A percentile compares a stretch with the other conserved stretches of the same genome.
Conservation (phyloP, 495 filamentous ascomycete genomes). For the Xylaria grammica region DNA sequence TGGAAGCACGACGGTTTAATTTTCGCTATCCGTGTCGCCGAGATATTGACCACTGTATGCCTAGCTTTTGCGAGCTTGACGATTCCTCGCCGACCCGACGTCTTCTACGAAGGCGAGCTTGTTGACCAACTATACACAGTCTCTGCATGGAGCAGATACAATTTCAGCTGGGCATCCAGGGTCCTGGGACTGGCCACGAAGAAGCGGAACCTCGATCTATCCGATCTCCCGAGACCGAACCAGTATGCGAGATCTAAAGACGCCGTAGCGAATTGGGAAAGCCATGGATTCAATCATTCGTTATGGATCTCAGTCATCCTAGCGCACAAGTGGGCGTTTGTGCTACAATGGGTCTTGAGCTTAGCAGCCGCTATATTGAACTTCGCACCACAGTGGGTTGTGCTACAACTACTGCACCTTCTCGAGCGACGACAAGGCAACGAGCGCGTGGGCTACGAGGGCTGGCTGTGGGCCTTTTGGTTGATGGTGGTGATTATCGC, state of each 20-base stretch:
- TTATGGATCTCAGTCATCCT: slow-evolving; percentile 67
- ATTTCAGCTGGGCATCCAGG: slow-evolving; percentile 64
- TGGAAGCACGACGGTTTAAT: slow-evolving; percentile 28
- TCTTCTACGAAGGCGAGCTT: slow-evolving; percentile 60
- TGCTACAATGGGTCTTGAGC: slow-evolving; percentile 61
- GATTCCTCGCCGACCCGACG: slow-evolving; percentile 71
- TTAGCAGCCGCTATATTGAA: slow-evolving; percentile 58
- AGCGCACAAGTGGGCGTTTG: slow-evolving; percentile 59
- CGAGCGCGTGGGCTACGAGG: slow-evolving; percentile 45
- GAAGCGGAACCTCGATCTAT: slow-evolving; percentile 62
- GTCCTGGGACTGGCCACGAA: slow-evolving; percentile 59
- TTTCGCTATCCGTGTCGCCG: slow-evolving; percentile 45
- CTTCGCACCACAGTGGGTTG: slow-evolving; percentile 73
- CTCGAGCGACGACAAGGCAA: slow-evolving; percentile 64
- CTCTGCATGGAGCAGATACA: slow-evolving; percentile 65
- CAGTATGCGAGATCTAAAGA: slow-evolving; percentile 53
- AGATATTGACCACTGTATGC: slow-evolving; percentile 42
- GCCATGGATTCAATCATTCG: slow-evolving; percentile 49
- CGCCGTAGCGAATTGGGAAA: slow-evolving; percentile 57
- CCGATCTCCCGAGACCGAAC: slow-evolving; percentile 63
- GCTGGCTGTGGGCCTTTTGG: slow-evolving; percentile 71
- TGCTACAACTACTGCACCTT: slow-evolving; percentile 64
- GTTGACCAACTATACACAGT: slow-evolving; percentile 70
- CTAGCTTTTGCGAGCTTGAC: slow-evolving; percentile 47
- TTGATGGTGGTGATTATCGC: slow-evolving; percentile 64